phyloP scores from a whole-genome alignment of 2,329 filamentous ascomycete genomes.

The Aspergillus intermedius region DNA sequence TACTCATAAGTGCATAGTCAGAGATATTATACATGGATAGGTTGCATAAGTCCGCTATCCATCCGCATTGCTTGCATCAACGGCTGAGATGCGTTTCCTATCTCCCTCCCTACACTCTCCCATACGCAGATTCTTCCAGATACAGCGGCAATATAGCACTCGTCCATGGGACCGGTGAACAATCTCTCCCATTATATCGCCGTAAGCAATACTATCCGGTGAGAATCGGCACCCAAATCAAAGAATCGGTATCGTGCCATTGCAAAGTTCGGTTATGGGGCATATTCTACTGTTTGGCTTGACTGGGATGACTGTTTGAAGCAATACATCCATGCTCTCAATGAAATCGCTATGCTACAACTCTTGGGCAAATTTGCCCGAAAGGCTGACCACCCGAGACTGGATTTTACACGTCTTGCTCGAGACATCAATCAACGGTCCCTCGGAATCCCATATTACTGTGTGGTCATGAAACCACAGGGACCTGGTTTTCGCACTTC shows the following conservation, averaged over 20 bases:
- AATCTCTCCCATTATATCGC: conserved; percentile 11
- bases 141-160: no score
- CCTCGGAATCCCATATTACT: conserved; percentile 17
- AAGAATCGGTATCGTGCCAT: conserved; percentile 16
- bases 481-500: conserved; percentile 18
- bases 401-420: conserved; percentile 18
- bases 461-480: conserved; percentile 18
- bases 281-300: conserved; percentile 21
- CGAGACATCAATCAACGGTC: conserved; percentile 12
- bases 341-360: conserved; percentile 17
- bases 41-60: neutral
- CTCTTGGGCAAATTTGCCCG: conserved; percentile 9
- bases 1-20: neutral
- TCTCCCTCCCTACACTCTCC: no score
- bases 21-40: neutral
- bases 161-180: neutral
- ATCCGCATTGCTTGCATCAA: no score
- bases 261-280: conserved; percentile 20
- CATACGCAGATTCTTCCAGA: no score
- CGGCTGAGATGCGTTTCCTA: no score
- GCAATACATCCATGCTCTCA: conserved; percentile 10
- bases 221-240: conserved; percentile 14
- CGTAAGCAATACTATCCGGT: conserved; percentile 17
- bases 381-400: conserved; percentile 9
- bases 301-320: conserved; percentile 13